A percentile compares a stretch with the other conserved stretches of the same genome.
These are phyloP conservation scores for Candida taoyuanica DNA, from an alignment of 805 yeast genomes.

Conservation along the genomic window DNA sequence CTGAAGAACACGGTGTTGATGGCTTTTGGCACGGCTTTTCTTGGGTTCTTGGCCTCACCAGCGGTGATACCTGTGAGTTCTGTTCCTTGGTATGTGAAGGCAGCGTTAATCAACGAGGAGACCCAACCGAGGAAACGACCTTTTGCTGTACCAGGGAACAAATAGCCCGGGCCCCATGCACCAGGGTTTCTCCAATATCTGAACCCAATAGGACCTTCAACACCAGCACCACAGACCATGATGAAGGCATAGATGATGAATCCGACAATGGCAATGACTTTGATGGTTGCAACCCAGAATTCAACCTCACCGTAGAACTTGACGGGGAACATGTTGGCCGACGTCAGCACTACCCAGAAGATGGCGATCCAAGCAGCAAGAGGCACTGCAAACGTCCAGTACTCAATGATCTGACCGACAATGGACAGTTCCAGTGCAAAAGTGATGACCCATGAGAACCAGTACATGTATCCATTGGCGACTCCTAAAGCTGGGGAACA, in stretches of 20 bases:
- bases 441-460: conserved; percentile 77
- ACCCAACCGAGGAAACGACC: conserved; percentile 68
- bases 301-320: conserved; percentile 70
- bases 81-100: conserved; percentile 79
- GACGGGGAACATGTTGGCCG: conserved; percentile 61
- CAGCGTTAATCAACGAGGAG: conserved; percentile 63
- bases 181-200: conserved; percentile 81
- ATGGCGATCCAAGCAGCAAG: conserved; percentile 68
- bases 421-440: conserved; percentile 71
- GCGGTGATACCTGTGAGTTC: conserved; percentile 73
- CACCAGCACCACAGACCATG: conserved; percentile 75
- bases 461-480: conserved; percentile 67
- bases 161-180: conserved; percentile 64
- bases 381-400: conserved; percentile 69
- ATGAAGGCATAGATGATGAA: conserved; percentile 60
- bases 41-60: conserved; percentile 69
- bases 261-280: conserved; percentile 67
- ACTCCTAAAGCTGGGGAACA: conserved; percentile 69
- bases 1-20: conserved; percentile 64
- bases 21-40: conserved; percentile 68
- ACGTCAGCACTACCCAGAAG: conserved; percentile 53
- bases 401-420: conserved; percentile 59
- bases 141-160: conserved; percentile 43
- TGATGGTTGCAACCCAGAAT: conserved; percentile 66
- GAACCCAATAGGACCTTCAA: conserved; percentile 68